These are phyloP conservation scores for Pichia eremophila DNA, from an alignment of 805 yeast genomes.

Conservation along the genomic window DNA sequence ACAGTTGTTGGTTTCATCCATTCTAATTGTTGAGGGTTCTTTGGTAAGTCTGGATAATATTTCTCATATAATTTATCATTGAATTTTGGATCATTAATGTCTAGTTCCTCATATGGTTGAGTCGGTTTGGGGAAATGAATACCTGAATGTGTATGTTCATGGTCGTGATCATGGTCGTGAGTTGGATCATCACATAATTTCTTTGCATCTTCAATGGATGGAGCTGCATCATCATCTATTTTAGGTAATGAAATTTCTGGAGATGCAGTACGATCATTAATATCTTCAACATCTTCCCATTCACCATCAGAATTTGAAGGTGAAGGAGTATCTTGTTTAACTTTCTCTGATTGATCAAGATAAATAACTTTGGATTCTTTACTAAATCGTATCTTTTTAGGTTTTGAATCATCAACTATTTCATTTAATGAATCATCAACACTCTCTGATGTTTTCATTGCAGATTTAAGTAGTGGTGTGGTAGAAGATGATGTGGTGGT, in stretches of 20 bases:
- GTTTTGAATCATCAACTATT: slow-evolving; percentile 14
- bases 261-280: slow-evolving; percentile 30
- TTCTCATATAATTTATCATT: slow-evolving; percentile 70
- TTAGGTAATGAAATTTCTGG: slow-evolving; percentile 8
- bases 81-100: slow-evolving; percentile 70
- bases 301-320: slow-evolving; percentile 23
- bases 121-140: slow-evolving; percentile 63
- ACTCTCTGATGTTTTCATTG: not conserved
- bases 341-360: slow-evolving; percentile 10
- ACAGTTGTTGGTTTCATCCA: slow-evolving; percentile 74
- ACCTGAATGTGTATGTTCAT: not conserved
- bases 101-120: slow-evolving; percentile 27
- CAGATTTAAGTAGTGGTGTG: slow-evolving; percentile 7
- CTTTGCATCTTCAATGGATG: slow-evolving; percentile 36
- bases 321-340: not conserved
- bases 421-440: no score
- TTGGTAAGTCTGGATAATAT: slow-evolving; percentile 84
- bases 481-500: slow-evolving; percentile 3
- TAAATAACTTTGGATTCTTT: slow-evolving; percentile 26
- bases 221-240: slow-evolving; percentile 25
- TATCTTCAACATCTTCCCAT: slow-evolving; percentile 42
- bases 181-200: slow-evolving; percentile 26
- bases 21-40: slow-evolving; percentile 67
- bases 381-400: slow-evolving; percentile 24
- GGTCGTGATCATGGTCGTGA: slow-evolving; percentile 23